Evolutionary conservation across 2,329 filamentous ascomycete species (phyloP).

Genomic region (Epichloe amarillans): DNA sequence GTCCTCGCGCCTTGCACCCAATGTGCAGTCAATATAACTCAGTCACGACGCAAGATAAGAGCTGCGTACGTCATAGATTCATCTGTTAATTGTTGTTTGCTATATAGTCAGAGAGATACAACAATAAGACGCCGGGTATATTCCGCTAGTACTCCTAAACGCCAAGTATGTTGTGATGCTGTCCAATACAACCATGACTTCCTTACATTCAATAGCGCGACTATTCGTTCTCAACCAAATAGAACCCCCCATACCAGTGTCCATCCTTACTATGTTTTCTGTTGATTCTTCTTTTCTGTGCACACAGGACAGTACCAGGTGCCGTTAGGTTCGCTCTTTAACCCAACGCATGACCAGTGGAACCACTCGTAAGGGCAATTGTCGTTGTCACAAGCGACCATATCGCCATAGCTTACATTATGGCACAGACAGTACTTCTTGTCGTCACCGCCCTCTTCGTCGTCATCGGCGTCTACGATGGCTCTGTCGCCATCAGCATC

Average conservation of each 20-base stretch:
- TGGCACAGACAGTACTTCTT: constrained; percentile 77
- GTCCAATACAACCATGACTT: neutral
- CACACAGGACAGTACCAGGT: constrained; percentile 57
- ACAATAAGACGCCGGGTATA: neutral
- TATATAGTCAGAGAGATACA: neutral
- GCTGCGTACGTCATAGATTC: neutral
- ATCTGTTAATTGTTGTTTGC: neutral
- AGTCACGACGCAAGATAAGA: too few relatives aligned
- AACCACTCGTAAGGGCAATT: constrained; percentile 78
- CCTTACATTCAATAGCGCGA: neutral
- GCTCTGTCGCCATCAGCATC: constrained; percentile 37
- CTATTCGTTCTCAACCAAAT: neutral
- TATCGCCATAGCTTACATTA: constrained; percentile 72
- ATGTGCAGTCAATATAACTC: too few relatives aligned
- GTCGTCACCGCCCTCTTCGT: constrained; percentile 62
- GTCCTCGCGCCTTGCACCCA: neutral
- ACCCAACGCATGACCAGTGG: constrained; percentile 63
- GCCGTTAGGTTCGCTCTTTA: constrained; percentile 54
- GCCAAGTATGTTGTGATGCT: neutral
- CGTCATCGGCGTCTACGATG: constrained; percentile 39
- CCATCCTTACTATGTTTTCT: constrained; percentile 18
- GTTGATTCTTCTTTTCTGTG: constrained; percentile 37
- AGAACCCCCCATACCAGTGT: neutral
- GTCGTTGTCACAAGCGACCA: constrained; percentile 81
- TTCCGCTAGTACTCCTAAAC: neutral